Evolutionary conservation across 2,329 filamentous ascomycete genomes (phyloP), one percentile per base, ranked within the genome.

Genomic region (Botryosphaeria dothidea): DNA sequence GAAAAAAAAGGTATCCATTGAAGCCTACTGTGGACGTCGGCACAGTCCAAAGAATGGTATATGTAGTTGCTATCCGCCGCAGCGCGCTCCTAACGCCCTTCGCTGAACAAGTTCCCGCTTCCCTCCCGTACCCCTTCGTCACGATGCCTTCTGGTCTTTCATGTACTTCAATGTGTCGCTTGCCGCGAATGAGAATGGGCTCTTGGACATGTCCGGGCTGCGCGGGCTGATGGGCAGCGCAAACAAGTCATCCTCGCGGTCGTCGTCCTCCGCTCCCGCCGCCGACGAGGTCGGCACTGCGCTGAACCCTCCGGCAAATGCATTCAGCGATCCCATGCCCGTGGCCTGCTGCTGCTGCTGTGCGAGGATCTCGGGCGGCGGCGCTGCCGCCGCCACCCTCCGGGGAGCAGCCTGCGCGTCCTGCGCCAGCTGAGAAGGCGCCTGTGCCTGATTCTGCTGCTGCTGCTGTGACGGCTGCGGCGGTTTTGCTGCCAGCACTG

Each of bases 171-270:
- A 69, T 21, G 74, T 76, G 21, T 78, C 76, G 49, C 69, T 73
- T 9, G 69, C 71, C 5, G 71, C 74, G 74, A 89, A 86, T 3
- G 85, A 86, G 73, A 97, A 97, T 0, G 92, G 93, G 73, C 91
- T 93, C 70, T 88, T 91, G 62, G 88, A 88, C 83, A 95, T 92
- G 70, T 96, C 92, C 0, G 93, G 93, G 71, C 91, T 93, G 58
- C 93, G 84, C 1, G 93, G 93, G 72, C 91, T 94, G 79, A 97
- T 87, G 1, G 92, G 92, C 61, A 96, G 84, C 0, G 92, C 93
- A 73, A 97, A 97, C 2, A 97, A 82, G 45, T 91, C 93, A 66
- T 96, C 92, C 69, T 92, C 90, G 0, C 84, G 85, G 45, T 89
- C 86, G 5, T 82, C 78, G 4, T 82, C 78, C 76, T 56, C 66